phyloP scores from a whole-genome alignment of 2,329 filamentous ascomycete species.

The Mariannaea sp. region DNA sequence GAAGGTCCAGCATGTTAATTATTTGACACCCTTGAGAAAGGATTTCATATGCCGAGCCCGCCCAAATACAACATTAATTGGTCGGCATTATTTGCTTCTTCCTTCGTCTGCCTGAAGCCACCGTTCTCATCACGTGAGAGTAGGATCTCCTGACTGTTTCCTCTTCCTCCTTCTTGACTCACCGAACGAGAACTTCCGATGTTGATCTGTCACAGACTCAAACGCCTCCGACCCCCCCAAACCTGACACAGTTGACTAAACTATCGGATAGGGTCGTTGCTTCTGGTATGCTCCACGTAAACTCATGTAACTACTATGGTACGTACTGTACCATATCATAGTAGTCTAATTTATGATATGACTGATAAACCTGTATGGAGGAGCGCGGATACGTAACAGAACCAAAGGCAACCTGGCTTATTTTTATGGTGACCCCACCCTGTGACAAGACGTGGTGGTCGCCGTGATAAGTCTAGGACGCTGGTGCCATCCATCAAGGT shows the following conservation, averaged over 20 bases:
- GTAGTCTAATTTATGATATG: background rate
- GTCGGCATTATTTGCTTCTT: no score
- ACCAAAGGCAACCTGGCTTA: constrained; percentile 6
- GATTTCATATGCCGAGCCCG: background rate
- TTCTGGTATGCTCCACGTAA: constrained; percentile 6
- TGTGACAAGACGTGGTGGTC: constrained; percentile 17
- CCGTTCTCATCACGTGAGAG: constrained; percentile 9
- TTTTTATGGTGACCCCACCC: constrained; percentile 17
- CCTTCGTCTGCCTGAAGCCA: background rate
- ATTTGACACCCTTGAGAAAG: background rate
- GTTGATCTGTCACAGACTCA: background rate
- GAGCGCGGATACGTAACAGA: no score
- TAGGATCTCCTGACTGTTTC: background rate
- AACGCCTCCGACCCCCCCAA: constrained; percentile 4
- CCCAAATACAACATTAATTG: no score
- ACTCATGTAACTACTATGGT: no score
- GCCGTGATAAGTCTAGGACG: constrained; percentile 16
- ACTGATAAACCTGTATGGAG: background rate
- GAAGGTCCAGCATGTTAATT: no score
- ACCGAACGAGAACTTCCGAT: background rate
- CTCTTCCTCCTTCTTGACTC: background rate
- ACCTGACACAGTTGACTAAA: no score
- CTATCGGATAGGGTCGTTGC: background rate
- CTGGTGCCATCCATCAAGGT: constrained; percentile 26
- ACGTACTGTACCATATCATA: no score